Base-by-base conservation (phyloP, 129 eudicot species). In the Tagetes erecta region DNA sequence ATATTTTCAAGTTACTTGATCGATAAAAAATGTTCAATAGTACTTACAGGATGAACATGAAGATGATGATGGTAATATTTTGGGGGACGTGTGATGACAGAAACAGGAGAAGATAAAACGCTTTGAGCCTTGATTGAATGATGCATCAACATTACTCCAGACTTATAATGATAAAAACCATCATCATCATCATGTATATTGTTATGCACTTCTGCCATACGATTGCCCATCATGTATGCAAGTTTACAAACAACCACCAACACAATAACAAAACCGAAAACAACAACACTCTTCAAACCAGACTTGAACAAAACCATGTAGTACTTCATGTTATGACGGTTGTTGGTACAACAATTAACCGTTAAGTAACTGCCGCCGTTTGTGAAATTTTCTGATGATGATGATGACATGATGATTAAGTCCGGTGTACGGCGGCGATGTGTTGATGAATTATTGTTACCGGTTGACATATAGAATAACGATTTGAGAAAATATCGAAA, bases 361-460 rank as follows among this genome's bases (percentile, higher is more conserved):
- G 1, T 44, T 44, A 20, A 20, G 52, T 67, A 80, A 13, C 67
- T 65, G 8, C 51, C 68, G 8, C 51, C 68, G 4, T 74, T 59
- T 57, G 8, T 68, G 34, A 66, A 56, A 56, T 31, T 66, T 51
- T 64, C 65, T 1, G 42, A 6, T 3, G 79, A 11, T n/a, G 72
- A 50, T 1, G 50, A 64, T 50, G 12, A 9, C 8, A 52, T 10
- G 55, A 73, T 1, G 46, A 42, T 71, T 8, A 70, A 39, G 8
- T 88, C 91, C 27, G 76, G 77, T 13, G 40, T 53, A 45, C 96
- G 91, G 58, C 96, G 91, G 42, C 96, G 89, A 59, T 83, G 89
- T 57, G 83, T 57, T 45, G 86, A 39, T 38, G 79, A 83, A 8
- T 71, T 77, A 37, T 79, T 70, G 63, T 75, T 72, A 41, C 63